Conservation (phyloP, 208 protist species). For the Trypanosoma cruzi region DNA sequence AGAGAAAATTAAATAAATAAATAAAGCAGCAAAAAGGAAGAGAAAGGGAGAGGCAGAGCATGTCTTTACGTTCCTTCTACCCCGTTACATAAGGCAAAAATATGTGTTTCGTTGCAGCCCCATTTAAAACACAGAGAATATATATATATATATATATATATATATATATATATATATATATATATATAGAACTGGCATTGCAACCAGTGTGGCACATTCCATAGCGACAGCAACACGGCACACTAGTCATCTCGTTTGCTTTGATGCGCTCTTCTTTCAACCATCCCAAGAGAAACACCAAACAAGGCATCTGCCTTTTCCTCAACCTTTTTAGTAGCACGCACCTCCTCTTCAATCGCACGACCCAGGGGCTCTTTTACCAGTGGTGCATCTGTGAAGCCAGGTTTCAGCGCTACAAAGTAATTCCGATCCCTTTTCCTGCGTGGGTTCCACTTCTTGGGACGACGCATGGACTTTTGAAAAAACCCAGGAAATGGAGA, state of each 20-base stretch:
- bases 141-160: no score
- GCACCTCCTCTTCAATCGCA: slow-evolving; percentile 30
- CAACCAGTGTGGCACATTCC: neutral
- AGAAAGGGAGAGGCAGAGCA: neutral
- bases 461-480: slow-evolving; percentile 23
- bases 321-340: slow-evolving; percentile 28
- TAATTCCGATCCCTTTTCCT: slow-evolving; percentile 2
- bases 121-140: no score
- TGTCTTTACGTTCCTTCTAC: no score
- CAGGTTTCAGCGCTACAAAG: slow-evolving; percentile 39
- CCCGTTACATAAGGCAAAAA: no score
- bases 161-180: neutral
- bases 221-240: neutral
- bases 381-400: slow-evolving; percentile 49
- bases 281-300: slow-evolving; percentile 65
- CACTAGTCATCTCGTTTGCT: slow-evolving; percentile 51
- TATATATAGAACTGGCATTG: no score
- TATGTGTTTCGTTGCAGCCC: no score
- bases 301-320: slow-evolving; percentile 63
- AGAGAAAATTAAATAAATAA: slow-evolving; percentile 9
- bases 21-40: slow-evolving; percentile 14
- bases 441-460: slow-evolving; percentile 60
- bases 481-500: slow-evolving; percentile 45
- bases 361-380: slow-evolving; percentile 40
- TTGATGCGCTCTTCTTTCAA: slow-evolving; percentile 48